Evolutionary conservation across 441 rosid genomes (phyloP), one percentile per base, ranked within the genome.

Genomic region (Corymbia calophylla): DNA sequence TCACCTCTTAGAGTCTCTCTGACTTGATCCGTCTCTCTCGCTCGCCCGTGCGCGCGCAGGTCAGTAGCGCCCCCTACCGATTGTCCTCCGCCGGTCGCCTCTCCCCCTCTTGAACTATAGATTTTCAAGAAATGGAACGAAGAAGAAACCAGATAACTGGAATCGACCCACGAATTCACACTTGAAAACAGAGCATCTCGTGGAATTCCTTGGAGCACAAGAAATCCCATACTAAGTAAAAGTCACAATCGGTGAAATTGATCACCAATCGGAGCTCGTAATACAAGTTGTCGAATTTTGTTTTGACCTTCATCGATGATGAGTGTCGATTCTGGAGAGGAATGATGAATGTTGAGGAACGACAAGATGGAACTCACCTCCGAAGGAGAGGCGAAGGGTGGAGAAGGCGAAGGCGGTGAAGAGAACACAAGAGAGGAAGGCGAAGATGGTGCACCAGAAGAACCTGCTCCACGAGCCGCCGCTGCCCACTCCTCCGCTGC

Each of bases 361-460:
- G 44, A 39, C 44, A 39, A 39, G 44, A 39, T 39, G 44, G 44
- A 39, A 95, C 97, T 66, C 91, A 95, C 97, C 96, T 88, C 92
- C 89, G 84, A 91, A 91, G 53, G 95, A 90, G 92, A 93, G 89
- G 88, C 92, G 94, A 47, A 93, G 88, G 87, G 95, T 66, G 89
- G 94, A 93, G 93, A 93, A 89, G 64, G 91, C 89, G 89, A 93
- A 93, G 85, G 90, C 93, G 18, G 94, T 89, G 92, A 94, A 91
- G 92, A 95, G 58, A 87, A 94, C 90, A 91, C 92, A 93, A 31
- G 93, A 90, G 92, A 92, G n/a, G 90, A 94, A 93, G n/a, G 92
- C 87, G 92, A 92, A 87, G 88, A 95, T 54, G 80, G 96, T 93
- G 93, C 93, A 93, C 91, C 95, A 93, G 91, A 94, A 96, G 91